Base-by-base conservation (phyloP, 495 filamentous ascomycete genomes). In the Rusavskia elegans region DNA sequence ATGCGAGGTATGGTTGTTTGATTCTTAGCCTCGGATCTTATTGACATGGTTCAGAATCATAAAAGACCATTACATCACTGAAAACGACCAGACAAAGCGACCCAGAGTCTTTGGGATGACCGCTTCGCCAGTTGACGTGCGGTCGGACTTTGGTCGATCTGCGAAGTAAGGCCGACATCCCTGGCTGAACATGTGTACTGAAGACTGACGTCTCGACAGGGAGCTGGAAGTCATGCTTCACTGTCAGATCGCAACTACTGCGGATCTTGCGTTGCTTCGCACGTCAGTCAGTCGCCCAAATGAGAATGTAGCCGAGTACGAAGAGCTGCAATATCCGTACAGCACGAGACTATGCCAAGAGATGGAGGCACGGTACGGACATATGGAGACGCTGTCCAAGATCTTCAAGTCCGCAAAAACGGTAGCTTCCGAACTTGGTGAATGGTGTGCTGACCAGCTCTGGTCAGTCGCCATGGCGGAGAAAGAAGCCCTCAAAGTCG, bases 81-180 rank as follows among this genome's bases (percentile, higher is more conserved):
- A 69, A 16, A 61, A 68, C 0, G 63, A 62, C n/a, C 42, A 55
- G 1, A 59, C 64, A 1, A 70, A 66, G 19, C 74, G 80, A 2
- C 93, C 92, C 14, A 83, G 83, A 52, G 80, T 99, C 21, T 85
- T 99, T 59, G 92, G 90, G 17, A 95, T 99, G 90, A 99, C 92
- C 9, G 92, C 92, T 16, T 96, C 90, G 10, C 92, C 92, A 2
- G 82, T 97, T n/a, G 90, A 97, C 69, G 80, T 83, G 2, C 81
- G 84, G 57, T 71, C 74, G 0, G 79, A 92, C 59, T 75, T 86
- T 23, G 67, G 76, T 20, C 68, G 78, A 39, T 84, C 84, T 51
- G 88, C 87, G 17, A 63, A 58, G 76, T 81, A 65, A 54, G 67
- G 63, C 19, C 35, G 19, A 5, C 13, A 44, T 17, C 27, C n/a